These are phyloP conservation scores for Endocladia muricata DNA, from an alignment of 31 red algal species.

Conservation along the genomic window DNA sequence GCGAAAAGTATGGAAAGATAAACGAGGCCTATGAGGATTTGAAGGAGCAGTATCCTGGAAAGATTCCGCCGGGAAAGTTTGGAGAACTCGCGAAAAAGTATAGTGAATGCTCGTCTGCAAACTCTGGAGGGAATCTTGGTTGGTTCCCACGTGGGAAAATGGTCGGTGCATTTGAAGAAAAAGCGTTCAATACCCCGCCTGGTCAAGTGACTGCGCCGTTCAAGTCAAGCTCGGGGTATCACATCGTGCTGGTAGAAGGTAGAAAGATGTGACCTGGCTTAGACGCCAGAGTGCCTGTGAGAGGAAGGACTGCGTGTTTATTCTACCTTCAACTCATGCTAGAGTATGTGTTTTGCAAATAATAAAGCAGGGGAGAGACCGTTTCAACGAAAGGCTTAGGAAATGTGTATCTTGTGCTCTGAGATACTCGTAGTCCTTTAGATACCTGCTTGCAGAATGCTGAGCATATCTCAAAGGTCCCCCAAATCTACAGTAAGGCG, in stretches of 20 bases:
- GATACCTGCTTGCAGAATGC: no score
- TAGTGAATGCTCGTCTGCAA: slow-evolving; percentile 87
- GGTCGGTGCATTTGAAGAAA: slow-evolving; percentile 87
- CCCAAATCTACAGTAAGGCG: no score
- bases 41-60: slow-evolving; percentile 64
- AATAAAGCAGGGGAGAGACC: no score
- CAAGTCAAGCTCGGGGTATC: slow-evolving; percentile 82
- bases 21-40: slow-evolving; percentile 75
- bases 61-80: slow-evolving; percentile 77
- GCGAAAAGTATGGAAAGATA: slow-evolving; percentile 91
- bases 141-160: slow-evolving; percentile 96
- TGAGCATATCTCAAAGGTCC: no score
- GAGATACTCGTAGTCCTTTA: no score
- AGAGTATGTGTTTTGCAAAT: no score
- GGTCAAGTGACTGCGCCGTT: slow-evolving; percentile 81
- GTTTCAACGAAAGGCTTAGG: no score
- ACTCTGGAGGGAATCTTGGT: slow-evolving; percentile 88
- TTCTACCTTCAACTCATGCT: no score
- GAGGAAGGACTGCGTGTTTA: no score
- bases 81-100: slow-evolving; percentile 82
- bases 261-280: slow-evolving; percentile 67
- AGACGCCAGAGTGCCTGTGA: no score
- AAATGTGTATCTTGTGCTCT: no score
- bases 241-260: slow-evolving; percentile 83
- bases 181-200: slow-evolving; percentile 76